These are phyloP conservation scores for Bondarzewia mesenterica DNA, from an alignment of 1,284 basidiomycete species.

Conservation along the genomic window DNA sequence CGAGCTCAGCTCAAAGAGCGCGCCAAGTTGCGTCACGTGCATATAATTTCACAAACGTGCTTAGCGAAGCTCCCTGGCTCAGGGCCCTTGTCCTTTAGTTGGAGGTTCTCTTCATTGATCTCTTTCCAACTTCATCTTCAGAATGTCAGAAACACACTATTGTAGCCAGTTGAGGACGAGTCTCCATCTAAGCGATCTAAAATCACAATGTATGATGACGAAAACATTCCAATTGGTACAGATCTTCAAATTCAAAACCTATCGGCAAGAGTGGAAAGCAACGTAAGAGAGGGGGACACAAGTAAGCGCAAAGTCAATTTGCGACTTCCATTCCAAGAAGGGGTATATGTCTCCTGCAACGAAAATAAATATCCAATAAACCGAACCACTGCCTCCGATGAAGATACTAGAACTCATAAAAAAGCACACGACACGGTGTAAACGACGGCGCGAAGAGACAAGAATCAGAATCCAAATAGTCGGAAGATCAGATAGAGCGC, in stretches of 20 bases:
- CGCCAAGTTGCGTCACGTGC: conserved; percentile 2
- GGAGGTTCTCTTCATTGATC: too few species aligned
- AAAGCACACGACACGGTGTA: not conserved
- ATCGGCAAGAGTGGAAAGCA: too few species aligned
- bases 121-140: too few species aligned
- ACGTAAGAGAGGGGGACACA: too few species aligned
- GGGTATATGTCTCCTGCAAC: not conserved
- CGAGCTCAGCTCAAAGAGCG: not conserved
- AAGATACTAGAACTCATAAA: not conserved
- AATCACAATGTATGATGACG: too few species aligned
- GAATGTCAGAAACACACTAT: too few species aligned
- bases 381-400: too few species aligned
- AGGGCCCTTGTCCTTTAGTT: not conserved
- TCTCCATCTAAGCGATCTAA: too few species aligned
- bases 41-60: not conserved
- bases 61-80: not conserved
- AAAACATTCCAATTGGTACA: too few species aligned
- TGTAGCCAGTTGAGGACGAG: too few species aligned
- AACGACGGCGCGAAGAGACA: not conserved
- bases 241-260: too few species aligned
- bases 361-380: conserved; percentile 4
- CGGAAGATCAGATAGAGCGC: conserved; percentile 72
- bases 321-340: not conserved
- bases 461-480: conserved; percentile 42
- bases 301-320: conserved; percentile 4